A percentile compares a stretch with the other conserved stretches of the same genome.
These are phyloP conservation scores for Moringa oleifera DNA, from an alignment of 345 rosid species.

Conservation along the genomic window DNA sequence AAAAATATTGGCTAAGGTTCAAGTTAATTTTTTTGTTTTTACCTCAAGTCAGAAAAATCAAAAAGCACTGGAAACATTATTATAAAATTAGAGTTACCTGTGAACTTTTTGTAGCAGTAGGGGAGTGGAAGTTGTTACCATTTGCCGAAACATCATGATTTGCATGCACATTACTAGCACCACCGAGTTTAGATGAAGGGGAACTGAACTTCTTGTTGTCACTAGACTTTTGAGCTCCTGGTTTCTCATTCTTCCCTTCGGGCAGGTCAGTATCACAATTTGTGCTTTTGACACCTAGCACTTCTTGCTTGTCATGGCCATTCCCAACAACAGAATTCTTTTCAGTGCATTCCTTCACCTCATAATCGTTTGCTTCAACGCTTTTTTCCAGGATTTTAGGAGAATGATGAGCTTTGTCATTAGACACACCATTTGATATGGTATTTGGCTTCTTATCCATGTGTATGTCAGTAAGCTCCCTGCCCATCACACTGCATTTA, in stretches of 20 bases:
- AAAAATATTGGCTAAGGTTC: not conserved
- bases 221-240: constrained; percentile 27
- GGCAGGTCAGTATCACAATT: constrained; percentile 20
- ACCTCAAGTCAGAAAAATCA: not conserved
- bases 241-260: constrained; percentile 25
- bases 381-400: constrained; percentile 42
- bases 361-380: constrained; percentile 40
- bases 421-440: constrained; percentile 27
- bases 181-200: constrained; percentile 28
- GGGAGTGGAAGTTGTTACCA: constrained; percentile 32
- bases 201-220: constrained; percentile 27
- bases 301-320: constrained; percentile 33
- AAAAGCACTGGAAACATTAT: not conserved
- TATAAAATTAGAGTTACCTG: constrained; percentile 36
- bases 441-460: constrained; percentile 52
- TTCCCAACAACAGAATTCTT: constrained; percentile 30
- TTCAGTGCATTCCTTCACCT: constrained; percentile 48
- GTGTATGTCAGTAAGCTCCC: constrained; percentile 49
- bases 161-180: constrained; percentile 20
- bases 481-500: constrained; percentile 70
- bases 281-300: constrained; percentile 34
- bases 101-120: constrained; percentile 37
- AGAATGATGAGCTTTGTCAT: constrained; percentile 37
- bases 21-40: too few relatives aligned
- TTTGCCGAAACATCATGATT: constrained; percentile 26